Base-by-base conservation (phyloP, 106 monocot genomes). In the Posidonia australis region DNA sequence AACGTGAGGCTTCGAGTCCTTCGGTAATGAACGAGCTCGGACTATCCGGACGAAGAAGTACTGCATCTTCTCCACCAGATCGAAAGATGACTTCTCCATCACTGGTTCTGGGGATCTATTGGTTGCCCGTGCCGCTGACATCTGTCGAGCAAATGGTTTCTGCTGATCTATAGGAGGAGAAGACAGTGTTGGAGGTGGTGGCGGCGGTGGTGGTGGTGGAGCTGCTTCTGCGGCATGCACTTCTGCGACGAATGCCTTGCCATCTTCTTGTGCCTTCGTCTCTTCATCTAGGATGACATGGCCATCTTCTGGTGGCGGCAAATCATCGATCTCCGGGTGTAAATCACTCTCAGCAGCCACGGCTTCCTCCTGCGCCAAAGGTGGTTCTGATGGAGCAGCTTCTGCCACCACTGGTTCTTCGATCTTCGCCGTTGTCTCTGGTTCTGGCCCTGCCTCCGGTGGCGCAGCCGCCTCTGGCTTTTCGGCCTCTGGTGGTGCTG, bases 11-110 rank as follows among this genome's bases (percentile, higher is more conserved):
- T 74, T 81, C 24, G 79, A 66, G 29, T 69, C 67, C 16, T 17
- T 60, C 16, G 36, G 56, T 47, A 24, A 79, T 78, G 51, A 71
- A 5, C 89, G 73, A 0, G 86, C 93, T 11, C 89, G 76, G 13
- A 89, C 83, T 13, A 93, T 75, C 0, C 93, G 83, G 18, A 93
- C 77, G 75, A 93, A 89, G 11, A 93, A 62, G 60, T 93, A 93
- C 44, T 78, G 81, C 83, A 93, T 84, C 75, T 93, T 93, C 73
- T 93, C 89, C 0, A 93, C 93, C 13, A 93, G 74, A 58, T 93
- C 89, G 55, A 79, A 86, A 23, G 78, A 58, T 11, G 81, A 78
- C 1, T 62, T 79, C 53, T 92, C 84, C 24, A 82, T 10, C 28
- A 21, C 26, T 1, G 25, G 11, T 24, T 60, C 41, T 6, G 45